Evolutionary conservation across 192 early-diverging fungal species (phyloP).

Genomic region (Entrophospora sp.): DNA sequence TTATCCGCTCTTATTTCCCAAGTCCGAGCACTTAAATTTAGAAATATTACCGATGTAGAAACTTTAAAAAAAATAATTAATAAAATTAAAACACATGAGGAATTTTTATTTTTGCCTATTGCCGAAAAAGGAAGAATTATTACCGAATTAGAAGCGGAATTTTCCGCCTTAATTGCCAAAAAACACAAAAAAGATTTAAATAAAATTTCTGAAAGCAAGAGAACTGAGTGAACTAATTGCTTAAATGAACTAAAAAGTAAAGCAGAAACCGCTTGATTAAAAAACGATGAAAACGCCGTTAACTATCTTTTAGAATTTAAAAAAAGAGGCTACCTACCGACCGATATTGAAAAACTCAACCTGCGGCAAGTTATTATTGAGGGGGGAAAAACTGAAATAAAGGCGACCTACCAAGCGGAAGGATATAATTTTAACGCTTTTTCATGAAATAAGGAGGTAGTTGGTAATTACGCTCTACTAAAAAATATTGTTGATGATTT

Average conservation of each 20-base stretch:
- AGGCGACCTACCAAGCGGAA: not conserved
- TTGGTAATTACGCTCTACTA: not conserved
- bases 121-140: not conserved
- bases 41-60: not conserved
- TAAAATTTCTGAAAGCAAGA: not conserved
- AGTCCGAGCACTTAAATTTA: not conserved
- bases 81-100: not conserved
- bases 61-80: not conserved
- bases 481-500: not conserved
- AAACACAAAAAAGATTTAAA: not conserved
- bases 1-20: not conserved
- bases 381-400: not conserved
- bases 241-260: not conserved
- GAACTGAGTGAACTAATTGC: not conserved
- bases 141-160: not conserved
- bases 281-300: constrained; percentile 1
- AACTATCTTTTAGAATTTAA: not conserved
- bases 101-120: not conserved
- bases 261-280: not conserved
- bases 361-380: not conserved
- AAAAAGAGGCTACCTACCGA: not conserved
- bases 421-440: not conserved
- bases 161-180: not conserved
- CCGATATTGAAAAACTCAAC: not conserved
- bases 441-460: not conserved